phyloP scores from a whole-genome alignment of 345 rosid species.

The Salix viminalis region DNA sequence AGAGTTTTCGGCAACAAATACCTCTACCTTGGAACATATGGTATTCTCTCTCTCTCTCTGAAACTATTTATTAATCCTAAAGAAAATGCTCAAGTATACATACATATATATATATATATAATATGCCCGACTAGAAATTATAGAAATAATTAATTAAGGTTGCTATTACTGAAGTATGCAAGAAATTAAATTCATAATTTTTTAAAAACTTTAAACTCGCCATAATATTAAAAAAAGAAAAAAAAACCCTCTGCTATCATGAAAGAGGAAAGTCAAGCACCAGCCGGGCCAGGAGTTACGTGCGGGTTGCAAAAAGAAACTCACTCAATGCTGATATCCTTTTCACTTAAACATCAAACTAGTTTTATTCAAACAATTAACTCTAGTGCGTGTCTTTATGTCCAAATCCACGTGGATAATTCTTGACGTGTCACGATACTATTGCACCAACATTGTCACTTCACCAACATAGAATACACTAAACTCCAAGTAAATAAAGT shows the following conservation, averaged over 20 bases:
- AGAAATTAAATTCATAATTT: background rate
- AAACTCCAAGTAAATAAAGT: background rate
- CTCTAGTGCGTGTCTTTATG: background rate
- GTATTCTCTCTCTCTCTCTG: conserved; percentile 25
- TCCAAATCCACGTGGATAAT: background rate
- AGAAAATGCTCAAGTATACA: background rate
- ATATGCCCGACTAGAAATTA: too few relatives aligned
- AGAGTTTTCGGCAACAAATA: conserved; percentile 77
- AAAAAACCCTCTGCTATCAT: too few relatives aligned
- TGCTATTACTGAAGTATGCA: background rate
- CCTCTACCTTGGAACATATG: conserved; percentile 68
- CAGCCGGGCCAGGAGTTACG: too few relatives aligned
- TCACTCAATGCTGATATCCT: background rate
- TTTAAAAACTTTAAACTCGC: too few relatives aligned
- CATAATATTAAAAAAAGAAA: background rate
- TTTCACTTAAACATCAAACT: background rate
- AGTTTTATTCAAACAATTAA: background rate
- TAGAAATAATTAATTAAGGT: background rate
- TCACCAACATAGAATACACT: background rate
- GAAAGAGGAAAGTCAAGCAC: too few relatives aligned
- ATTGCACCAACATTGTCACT: background rate
- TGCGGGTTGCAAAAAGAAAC: background rate
- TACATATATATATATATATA: background rate
- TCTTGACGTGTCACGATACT: background rate
- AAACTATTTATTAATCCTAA: background rate